Evolutionary conservation across 805 yeast species (phyloP), one percentile per base, ranked within the genome.

Genomic region (Lipomyces chichibuensis): DNA sequence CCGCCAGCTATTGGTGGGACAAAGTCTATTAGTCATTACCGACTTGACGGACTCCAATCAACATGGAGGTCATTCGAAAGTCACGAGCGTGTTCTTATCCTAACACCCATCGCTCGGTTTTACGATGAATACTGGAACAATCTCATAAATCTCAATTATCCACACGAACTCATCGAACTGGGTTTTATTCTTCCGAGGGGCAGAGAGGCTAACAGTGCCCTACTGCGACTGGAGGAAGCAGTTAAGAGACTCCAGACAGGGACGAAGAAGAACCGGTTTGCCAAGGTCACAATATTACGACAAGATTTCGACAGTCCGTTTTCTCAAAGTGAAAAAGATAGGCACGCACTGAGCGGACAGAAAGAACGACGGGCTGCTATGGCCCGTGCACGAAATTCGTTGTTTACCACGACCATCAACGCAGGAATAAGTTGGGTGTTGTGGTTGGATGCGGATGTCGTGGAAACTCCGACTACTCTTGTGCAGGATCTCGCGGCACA

Each of bases 371-470:
- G 99, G 72, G 78, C 90, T 4, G 87, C 88, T 75, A 94, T 95
- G 98, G 96, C 98, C 1, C 81, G 92, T 71, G 97, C 98, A 2
- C 84, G 99, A 77, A 95, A 95, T 81, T 92, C 97, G 52, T 81
- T 95, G 65, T 82, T 95, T 59, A 92, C 92, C 80, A 90, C 98
- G 9, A 87, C 98, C 1, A 81, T 95, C 58, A 90, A 92, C 2
- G 96, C 98, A 25, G 85, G 89, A 72, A 92, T 96, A 1, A 87
- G 96, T 27, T 95, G 99, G 99, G 90, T 94, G 23, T 81, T 95
- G 61, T 95, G 99, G 99, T 81, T 95, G 72, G 99, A 95, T 78
- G 88, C 97, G 2, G 99, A 95, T 79, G 88, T 95, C 56, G 84
- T 93, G 43, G 99, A 95, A 79, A 86, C 97, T 4, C 97, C 97